Base-by-base conservation (phyloP, 371 early-diverging fungal species). In the Smittium mucronatum region DNA sequence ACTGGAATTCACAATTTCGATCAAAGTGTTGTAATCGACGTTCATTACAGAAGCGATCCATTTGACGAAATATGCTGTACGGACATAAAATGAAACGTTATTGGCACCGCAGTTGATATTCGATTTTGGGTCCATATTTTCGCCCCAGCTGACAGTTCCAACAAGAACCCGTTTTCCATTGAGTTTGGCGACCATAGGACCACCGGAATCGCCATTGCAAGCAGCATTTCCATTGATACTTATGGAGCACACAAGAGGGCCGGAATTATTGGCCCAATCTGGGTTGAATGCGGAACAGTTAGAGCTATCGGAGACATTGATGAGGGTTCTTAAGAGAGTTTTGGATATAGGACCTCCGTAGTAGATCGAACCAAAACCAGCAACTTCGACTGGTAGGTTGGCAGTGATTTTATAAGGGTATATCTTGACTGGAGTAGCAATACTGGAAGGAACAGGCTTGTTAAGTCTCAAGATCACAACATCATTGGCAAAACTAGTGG, bases 131-230 rank as follows among this genome's bases (percentile, higher is more conserved):
- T 65, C 65, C 34, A 34, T 65, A n/a, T 31, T 65, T 5, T 5
- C 34, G 15, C 65, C 65, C 32, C 32, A 79, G 69, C 78, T 78
- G 17, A 80, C 79, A 30, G 79, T 70, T 5, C 80, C 80, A 2
- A 75, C 70, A 47, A 77, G 64, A 60, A 69, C 71, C 34, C 69
- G 67, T n/a, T 60, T 69, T 35, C 80, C 77, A 58, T 67, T 67
- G 28, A 74, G 21, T 17, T 32, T 60, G 68, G 74, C 74, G 28
- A 79, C 69, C 68, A 82, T 35, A 0, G 82, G 82, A 8, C 82
- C 82, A 2, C 81, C 82, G 2, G 80, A 80, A 32, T 82, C 82
- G 36, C 82, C 82, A 1, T 74, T 77, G 63, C 82, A 82, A 1
- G 82, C 75, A 34, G 80, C 82, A 0, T 72, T 61, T 25, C 79